Base-by-base conservation (phyloP, 805 yeast genomes). In the Pichia deserticola region DNA sequence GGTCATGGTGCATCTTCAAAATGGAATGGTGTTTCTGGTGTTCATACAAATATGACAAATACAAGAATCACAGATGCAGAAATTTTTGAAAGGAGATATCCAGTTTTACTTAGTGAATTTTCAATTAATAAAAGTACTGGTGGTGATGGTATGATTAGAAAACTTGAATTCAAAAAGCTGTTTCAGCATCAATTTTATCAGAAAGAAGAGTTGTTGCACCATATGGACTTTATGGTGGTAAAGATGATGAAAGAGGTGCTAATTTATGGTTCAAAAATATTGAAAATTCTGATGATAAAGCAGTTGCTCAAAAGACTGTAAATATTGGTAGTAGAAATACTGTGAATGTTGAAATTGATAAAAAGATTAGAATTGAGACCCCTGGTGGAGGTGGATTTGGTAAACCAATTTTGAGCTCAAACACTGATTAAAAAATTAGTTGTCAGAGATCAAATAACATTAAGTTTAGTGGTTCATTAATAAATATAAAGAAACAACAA, bases 1-100 rank as follows among this genome's bases (percentile, higher is more conserved):
- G 97, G 97, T 1, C 86, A 89, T 41, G 97, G 97, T 45, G 97
- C 97, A 2, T 78, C 79, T 56, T 78, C 84, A 1, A 80, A 81
- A 3, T 89, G 95, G 90, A 68, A 84, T 58, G 97, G 97, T 42
- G 84, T 83, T 47, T 77, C 84, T 52, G 96, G 88, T n/a, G 95
- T 89, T 3, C 97, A 89, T 60, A 86, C 95, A 6, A 93, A 89
- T 64, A 89, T 92, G 83, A 90, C 97, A 30, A 89, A 89, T 66
- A 89, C 97, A 1, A 75, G 96, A 60, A 87, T 89, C 66, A 89
- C 97, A 0, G 97, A 89, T 63, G 83, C 89, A 5, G 97, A 89
- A 66, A 76, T 89, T 11, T 83, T 89, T 60, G 97, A 89, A 64
- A 82, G 84, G 63, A 72, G 97, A 47, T 89, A 89, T 60, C 97